Evolutionary conservation across 1,284 basidiomycete genomes (phyloP).

Genomic region (Cutaneotrichosporon sp.): DNA sequence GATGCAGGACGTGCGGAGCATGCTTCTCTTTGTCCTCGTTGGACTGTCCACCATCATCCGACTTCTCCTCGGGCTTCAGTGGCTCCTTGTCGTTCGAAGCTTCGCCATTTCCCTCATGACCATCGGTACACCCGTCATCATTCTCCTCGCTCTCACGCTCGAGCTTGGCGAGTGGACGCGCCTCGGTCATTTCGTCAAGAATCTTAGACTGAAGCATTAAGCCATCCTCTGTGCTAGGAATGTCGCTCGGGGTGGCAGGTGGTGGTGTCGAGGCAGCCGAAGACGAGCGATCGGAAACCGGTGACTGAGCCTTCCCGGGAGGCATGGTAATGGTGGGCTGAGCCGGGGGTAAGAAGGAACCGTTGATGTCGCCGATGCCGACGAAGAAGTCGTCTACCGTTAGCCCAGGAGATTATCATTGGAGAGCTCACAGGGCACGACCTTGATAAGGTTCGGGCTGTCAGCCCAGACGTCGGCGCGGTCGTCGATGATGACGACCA

Average conservation of each 20-base stretch:
- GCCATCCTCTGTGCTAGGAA: slow-evolving; percentile 32
- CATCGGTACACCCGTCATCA: slow-evolving; percentile 8
- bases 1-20: slow-evolving; percentile 6
- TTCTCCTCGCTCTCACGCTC: slow-evolving; percentile 67
- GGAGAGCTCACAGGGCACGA: slow-evolving; percentile 72
- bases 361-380: slow-evolving; percentile 98
- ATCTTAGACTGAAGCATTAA: slow-evolving; percentile 59
- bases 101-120: neutral
- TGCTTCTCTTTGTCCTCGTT: neutral
- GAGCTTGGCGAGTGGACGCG: slow-evolving; percentile 81
- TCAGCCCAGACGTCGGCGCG: slow-evolving; percentile 93
- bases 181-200: slow-evolving; percentile 78
- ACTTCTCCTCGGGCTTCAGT: slow-evolving; percentile 10
- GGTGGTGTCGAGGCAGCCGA: slow-evolving; percentile 18
- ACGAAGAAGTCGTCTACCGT: slow-evolving; percentile 93
- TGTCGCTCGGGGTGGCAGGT: slow-evolving; percentile 25
- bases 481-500: slow-evolving; percentile 99
- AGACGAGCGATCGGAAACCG: neutral
- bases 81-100: slow-evolving; percentile 7
- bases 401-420: neutral
- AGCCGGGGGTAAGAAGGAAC: slow-evolving; percentile 65
- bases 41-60: slow-evolving; percentile 4
- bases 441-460: slow-evolving; percentile 91
- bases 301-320: slow-evolving; percentile 7
- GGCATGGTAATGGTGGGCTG: slow-evolving; percentile 20